Conservation (phyloP, 169 alveolate species). For the Eimeria acervulina region DNA sequence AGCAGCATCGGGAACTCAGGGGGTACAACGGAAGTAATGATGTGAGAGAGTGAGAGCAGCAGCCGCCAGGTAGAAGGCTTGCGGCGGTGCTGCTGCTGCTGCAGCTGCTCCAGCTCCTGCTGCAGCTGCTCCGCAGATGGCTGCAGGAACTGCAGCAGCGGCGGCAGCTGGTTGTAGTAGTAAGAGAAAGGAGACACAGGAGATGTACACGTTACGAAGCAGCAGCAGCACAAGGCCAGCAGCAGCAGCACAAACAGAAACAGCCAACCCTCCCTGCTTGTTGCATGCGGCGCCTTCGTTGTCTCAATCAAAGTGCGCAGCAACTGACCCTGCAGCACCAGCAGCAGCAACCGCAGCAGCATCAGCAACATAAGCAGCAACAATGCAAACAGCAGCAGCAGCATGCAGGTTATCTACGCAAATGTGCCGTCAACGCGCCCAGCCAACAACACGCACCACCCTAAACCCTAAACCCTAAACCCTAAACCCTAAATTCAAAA, state of each 20-base stretch:
- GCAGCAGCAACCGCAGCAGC: not conserved
- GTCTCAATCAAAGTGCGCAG: constrained; percentile 97
- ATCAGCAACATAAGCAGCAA: too few relatives aligned
- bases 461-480: not conserved
- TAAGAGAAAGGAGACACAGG: constrained; percentile 25
- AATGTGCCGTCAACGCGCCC: too few relatives aligned
- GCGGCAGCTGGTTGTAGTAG: not conserved
- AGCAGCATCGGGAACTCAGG: constrained; percentile 99
- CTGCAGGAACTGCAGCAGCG: constrained; percentile 86
- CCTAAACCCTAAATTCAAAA: not conserved
- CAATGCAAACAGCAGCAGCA: too few relatives aligned
- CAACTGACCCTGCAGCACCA: constrained; percentile 94
- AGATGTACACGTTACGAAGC: constrained; percentile 92
- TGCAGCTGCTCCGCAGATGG: constrained; percentile 28
- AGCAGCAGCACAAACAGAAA: constrained; percentile 95
- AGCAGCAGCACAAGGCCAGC: constrained; percentile 96
- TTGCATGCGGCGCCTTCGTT: constrained; percentile 72
- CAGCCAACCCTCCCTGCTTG: constrained; percentile 96
- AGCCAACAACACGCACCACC: too few relatives aligned
- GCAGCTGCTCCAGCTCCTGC: constrained; percentile 60
- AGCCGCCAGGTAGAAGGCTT: constrained; percentile 90
- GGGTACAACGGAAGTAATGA: constrained; percentile 99
- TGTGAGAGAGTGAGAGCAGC: constrained; percentile 96
- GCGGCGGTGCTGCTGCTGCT: not conserved
- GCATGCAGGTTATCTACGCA: not conserved